Evolutionary conservation across 139 green algal genomes (phyloP).

Genomic region (Chlorella vulgaris): DNA sequence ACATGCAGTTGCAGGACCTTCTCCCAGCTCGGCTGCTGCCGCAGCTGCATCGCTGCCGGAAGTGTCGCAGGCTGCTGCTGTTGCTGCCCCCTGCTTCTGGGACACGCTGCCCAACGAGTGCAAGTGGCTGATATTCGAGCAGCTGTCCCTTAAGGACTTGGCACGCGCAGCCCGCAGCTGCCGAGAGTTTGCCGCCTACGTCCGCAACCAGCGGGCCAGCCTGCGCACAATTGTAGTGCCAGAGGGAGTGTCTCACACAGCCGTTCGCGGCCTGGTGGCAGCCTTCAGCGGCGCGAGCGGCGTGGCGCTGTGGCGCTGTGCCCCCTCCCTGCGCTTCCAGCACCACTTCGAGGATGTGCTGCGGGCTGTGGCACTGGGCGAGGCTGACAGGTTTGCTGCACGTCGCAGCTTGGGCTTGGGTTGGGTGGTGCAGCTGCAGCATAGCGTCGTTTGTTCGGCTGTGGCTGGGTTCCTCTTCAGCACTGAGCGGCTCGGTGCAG

Average conservation of each 20-base stretch:
- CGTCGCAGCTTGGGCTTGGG: background rate
- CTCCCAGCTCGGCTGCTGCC: background rate
- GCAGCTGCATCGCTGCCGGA: no score
- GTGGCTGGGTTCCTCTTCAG: no score
- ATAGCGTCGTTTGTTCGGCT: no score
- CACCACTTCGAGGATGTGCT: slow-evolving; percentile 14
- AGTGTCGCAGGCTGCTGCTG: no score
- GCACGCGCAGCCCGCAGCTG: slow-evolving; percentile 14
- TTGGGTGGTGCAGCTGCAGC: background rate
- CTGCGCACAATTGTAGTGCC: slow-evolving; percentile 15
- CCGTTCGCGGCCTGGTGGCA: slow-evolving; percentile 18
- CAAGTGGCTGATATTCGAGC: slow-evolving; percentile 14
- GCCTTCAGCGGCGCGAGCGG: background rate
- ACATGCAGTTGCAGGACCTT: no score
- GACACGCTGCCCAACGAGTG: slow-evolving; percentile 10
- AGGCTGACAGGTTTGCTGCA: slow-evolving; percentile 8
- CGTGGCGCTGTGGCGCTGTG: background rate
- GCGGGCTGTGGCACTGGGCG: slow-evolving; percentile 10
- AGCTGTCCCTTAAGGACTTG: slow-evolving; percentile 27
- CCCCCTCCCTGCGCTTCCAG: background rate
- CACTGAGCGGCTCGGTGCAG: no score
- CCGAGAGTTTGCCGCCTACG: slow-evolving; percentile 16
- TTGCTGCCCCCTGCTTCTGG: background rate
- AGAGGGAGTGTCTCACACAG: slow-evolving; percentile 3
- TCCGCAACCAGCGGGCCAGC: slow-evolving; percentile 21